Evolutionary conservation across 768 basidiomycete genomes (phyloP), one percentile per base, ranked within the genome.

Genomic region (Lentinus brumalis): DNA sequence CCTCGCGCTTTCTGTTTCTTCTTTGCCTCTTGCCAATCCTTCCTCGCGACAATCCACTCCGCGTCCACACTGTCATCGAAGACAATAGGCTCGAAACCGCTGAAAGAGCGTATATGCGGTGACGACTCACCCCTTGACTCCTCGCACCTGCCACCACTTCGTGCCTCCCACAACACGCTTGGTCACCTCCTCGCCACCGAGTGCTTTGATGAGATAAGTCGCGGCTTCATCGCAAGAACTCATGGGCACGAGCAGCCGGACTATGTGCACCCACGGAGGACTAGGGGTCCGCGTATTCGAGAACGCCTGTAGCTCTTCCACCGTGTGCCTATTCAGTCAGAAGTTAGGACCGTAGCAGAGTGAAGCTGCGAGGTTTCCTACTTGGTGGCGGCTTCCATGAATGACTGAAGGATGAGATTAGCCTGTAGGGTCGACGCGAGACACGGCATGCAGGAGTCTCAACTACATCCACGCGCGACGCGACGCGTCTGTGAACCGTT

Each of bases 111-210:
- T 45, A 8, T 21, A 50, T 8, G 11, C 40, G 16, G 51, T 66
- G 71, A 73, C 67, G 67, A 76, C 76, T 71, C 77, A 86, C 94
- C 94, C 95, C 54, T 83, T 76, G 49, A 94, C 71, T 18, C 90
- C 88, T 44, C 96, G 87, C 38, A 96, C 94, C 74, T 97, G 96
- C 96, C 96, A 98, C 95, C 96, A 98, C 71, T 96, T 95, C 5
- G 86, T 84, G 1, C 96, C 96, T 11, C 96, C 96, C 4, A 94
- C 87, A 32, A 93, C 71, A 42, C 81, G 81, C 63, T 85, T 83
- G 50, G 82, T 84, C 14, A 83, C 79, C 42, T 89, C 83, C 67
- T 91, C 88, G n/a, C 96, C 95, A 2, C 95, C 94, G 8, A 97
- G 79, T 4, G 86, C 92, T 61, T 84, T 77, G 58, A 95, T 86